Percentiles rank a stretch among this genome's conserved stretches.
These are phyloP conservation scores for Carpinus fangiana DNA, from an alignment of 306 rosid genomes.

Conservation along the genomic window DNA sequence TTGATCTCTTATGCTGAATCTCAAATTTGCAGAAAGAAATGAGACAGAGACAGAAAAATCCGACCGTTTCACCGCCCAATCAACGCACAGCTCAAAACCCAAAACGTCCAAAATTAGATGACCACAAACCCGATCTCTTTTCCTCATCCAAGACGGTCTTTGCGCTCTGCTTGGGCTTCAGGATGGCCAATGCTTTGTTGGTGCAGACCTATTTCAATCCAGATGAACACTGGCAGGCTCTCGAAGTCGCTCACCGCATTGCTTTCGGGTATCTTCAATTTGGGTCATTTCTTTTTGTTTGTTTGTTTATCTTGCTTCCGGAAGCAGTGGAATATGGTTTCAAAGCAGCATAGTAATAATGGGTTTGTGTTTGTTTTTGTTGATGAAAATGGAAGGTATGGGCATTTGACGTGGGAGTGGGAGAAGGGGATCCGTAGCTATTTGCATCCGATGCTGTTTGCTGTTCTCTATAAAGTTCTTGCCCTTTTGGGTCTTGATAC, in stretches of 20 bases:
- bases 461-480: conserved; percentile 63
- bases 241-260: conserved; percentile 87
- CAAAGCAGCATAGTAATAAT: neutral
- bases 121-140: conserved; percentile 18
- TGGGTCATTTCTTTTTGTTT: neutral
- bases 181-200: conserved; percentile 65
- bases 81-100: conserved; percentile 8
- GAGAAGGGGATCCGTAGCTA: conserved; percentile 81
- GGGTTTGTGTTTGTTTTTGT: conserved; percentile 11
- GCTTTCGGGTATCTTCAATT: conserved; percentile 58
- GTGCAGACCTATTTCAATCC: conserved; percentile 90
- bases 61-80: conserved; percentile 17
- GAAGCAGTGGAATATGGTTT: neutral
- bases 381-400: conserved; percentile 54
- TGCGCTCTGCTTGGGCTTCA: conserved; percentile 64
- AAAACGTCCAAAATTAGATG: conserved; percentile 24
- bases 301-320: neutral
- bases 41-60: conserved; percentile 52
- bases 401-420: conserved; percentile 99
- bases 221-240: conserved; percentile 97
- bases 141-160: conserved; percentile 43
- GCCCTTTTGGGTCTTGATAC: conserved; percentile 66
- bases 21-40: conserved; percentile 23
- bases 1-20: neutral
- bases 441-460: conserved; percentile 83